Conservation (phyloP, 2,329 filamentous ascomycete species). For the Nemania sp. region DNA sequence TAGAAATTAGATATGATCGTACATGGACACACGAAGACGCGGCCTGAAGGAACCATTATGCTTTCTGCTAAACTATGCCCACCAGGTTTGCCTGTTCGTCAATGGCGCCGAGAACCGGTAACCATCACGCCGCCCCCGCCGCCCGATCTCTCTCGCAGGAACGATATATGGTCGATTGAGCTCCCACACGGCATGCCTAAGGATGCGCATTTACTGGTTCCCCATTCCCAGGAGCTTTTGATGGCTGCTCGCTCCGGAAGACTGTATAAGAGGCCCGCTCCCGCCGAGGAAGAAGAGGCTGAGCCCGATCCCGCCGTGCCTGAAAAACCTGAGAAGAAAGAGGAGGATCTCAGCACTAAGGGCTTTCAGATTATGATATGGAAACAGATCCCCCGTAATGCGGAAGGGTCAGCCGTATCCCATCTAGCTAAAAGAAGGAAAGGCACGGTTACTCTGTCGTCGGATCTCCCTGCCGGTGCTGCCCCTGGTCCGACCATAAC, state of each 20-base stretch:
- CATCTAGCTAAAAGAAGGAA: constrained; percentile 73
- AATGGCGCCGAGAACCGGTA: constrained; percentile 83
- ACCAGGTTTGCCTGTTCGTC: constrained; percentile 84
- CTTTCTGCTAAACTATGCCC: constrained; percentile 5
- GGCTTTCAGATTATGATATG: constrained; percentile 69
- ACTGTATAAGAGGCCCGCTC: constrained; percentile 78
- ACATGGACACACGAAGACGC: neutral
- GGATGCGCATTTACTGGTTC: constrained; percentile 80
- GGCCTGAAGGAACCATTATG: neutral
- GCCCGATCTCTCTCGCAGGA: constrained; percentile 71
- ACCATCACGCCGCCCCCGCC: constrained; percentile 74
- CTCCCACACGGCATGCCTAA: constrained; percentile 85
- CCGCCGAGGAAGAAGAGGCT: constrained; percentile 69
- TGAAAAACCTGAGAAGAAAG: constrained; percentile 71
- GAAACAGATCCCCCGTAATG: constrained; percentile 71
- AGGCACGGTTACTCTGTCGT: constrained; percentile 68
- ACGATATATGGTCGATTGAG: constrained; percentile 79
- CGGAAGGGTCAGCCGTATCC: constrained; percentile 64
- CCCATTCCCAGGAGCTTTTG: constrained; percentile 84
- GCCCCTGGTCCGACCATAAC: constrained; percentile 70
- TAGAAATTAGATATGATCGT: neutral
- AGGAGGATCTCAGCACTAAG: constrained; percentile 68
- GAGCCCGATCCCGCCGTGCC: constrained; percentile 60
- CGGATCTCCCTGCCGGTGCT: constrained; percentile 61
- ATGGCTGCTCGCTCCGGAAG: constrained; percentile 82